phyloP scores from a whole-genome alignment of 2,329 filamentous ascomycete genomes.

The Penicillium hesseltinei region DNA sequence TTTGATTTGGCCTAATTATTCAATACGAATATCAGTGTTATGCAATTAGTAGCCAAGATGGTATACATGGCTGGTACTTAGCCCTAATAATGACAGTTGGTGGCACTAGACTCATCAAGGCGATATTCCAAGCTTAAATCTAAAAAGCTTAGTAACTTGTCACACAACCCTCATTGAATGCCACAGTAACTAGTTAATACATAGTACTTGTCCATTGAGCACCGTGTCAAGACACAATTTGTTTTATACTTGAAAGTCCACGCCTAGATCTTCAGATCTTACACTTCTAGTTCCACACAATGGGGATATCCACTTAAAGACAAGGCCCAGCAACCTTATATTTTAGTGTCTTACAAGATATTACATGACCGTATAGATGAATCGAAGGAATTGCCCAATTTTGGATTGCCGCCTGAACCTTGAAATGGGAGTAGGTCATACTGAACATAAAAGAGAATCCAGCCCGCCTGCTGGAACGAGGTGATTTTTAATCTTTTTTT shows the following conservation, averaged over 20 bases:
- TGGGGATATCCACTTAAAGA: neutral
- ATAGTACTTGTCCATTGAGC: neutral
- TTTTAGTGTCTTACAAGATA: neutral
- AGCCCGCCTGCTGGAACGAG: constrained; percentile 35
- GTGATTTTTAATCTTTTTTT: constrained; percentile 39
- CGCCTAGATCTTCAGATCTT: constrained; percentile 2
- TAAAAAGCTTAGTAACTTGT: neutral
- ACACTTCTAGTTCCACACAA: constrained; percentile 3
- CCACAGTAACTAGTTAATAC: neutral
- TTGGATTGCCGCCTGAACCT: constrained; percentile 35
- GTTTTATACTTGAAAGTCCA: neutral
- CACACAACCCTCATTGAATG: neutral
- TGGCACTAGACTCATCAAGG: neutral
- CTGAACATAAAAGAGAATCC: constrained; percentile 37
- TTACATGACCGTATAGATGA: constrained; percentile 1
- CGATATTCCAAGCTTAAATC: neutral
- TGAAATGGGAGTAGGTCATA: constrained; percentile 37
- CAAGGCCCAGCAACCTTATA: constrained; percentile 9
- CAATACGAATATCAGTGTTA: neutral
- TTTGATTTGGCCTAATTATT: too few relatives aligned
- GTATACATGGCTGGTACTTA: neutral
- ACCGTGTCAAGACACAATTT: neutral
- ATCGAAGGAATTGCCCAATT: constrained; percentile 26
- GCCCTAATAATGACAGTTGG: neutral
- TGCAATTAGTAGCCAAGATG: neutral